A percentile compares a stretch with the other conserved stretches of the same genome.
Evolutionary conservation across 192 early-diverging fungal species (phyloP).

Genomic region (Coemansia sp.): DNA sequence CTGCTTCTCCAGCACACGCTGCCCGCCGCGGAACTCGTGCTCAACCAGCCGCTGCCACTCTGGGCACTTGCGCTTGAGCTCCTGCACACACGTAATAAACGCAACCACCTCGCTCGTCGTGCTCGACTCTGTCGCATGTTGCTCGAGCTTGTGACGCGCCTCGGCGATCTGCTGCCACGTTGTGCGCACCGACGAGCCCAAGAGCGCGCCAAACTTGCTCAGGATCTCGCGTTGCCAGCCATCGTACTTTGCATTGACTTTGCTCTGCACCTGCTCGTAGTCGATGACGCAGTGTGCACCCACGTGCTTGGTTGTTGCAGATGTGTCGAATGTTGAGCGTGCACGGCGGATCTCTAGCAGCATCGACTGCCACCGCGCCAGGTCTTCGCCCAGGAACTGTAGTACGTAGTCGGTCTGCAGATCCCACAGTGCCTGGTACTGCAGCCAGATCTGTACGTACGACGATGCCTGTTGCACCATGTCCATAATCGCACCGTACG

Average conservation of each 20-base stretch:
- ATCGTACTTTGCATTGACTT: slow-evolving; percentile 98
- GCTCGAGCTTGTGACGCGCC: slow-evolving; percentile 83
- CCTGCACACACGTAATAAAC: slow-evolving; percentile 95
- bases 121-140: slow-evolving; percentile 78
- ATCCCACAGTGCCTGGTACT: slow-evolving; percentile 99
- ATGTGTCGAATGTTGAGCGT: slow-evolving; percentile 94
- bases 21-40: slow-evolving; percentile 78
- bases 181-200: slow-evolving; percentile 78
- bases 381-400: slow-evolving; percentile 80
- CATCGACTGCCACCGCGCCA: slow-evolving; percentile 90
- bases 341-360: slow-evolving; percentile 93
- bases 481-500: slow-evolving; percentile 81
- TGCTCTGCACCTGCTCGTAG: slow-evolving; percentile 97
- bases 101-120: slow-evolving; percentile 88
- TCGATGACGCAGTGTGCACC: slow-evolving; percentile 83
- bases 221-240: slow-evolving; percentile 96
- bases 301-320: slow-evolving; percentile 84
- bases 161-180: slow-evolving; percentile 75
- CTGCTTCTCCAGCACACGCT: slow-evolving; percentile 91
- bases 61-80: slow-evolving; percentile 80
- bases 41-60: slow-evolving; percentile 83
- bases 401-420: slow-evolving; percentile 85
- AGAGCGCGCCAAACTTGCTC: slow-evolving; percentile 81
- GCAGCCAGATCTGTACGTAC: slow-evolving; percentile 94
- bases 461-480: slow-evolving; percentile 73